These are phyloP conservation scores for Pseudogymnoascus sp. DNA, from an alignment of 2,329 filamentous ascomycete genomes.

Conservation along the genomic window DNA sequence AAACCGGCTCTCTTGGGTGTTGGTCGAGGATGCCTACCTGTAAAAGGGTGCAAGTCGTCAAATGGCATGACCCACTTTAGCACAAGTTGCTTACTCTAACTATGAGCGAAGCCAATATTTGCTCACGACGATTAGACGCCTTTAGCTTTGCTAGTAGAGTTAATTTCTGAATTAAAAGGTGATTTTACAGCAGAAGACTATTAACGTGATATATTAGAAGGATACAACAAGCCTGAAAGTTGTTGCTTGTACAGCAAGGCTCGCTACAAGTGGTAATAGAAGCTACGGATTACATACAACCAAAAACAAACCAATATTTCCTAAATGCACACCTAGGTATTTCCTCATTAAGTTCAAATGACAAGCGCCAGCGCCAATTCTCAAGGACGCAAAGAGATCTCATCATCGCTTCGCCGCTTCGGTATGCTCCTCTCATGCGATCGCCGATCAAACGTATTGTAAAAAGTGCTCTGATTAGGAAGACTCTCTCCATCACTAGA, in stretches of 20 bases:
- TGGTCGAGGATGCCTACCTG: too few relatives aligned
- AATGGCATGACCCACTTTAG: too few relatives aligned
- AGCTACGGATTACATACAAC: background rate
- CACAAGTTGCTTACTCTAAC: too few relatives aligned
- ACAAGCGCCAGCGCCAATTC: background rate
- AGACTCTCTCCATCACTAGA: background rate
- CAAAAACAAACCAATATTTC: background rate
- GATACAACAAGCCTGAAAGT: background rate
- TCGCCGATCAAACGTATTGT: background rate
- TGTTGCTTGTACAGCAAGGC: conserved; percentile 1
- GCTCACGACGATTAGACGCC: too few relatives aligned
- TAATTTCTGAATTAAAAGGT: background rate
- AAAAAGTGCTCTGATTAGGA: background rate
- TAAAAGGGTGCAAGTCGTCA: too few relatives aligned
- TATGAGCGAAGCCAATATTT: too few relatives aligned
- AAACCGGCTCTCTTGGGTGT: too few relatives aligned
- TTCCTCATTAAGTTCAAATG: background rate
- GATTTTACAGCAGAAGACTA: background rate
- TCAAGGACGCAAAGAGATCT: background rate
- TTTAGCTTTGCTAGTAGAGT: too few relatives aligned
- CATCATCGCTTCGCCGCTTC: background rate
- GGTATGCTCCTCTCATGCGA: background rate
- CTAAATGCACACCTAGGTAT: background rate
- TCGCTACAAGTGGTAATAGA: background rate
- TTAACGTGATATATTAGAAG: background rate